These are phyloP conservation scores for Fusarium nisikadoi DNA, from an alignment of 2,329 filamentous ascomycete genomes.

Conservation along the genomic window DNA sequence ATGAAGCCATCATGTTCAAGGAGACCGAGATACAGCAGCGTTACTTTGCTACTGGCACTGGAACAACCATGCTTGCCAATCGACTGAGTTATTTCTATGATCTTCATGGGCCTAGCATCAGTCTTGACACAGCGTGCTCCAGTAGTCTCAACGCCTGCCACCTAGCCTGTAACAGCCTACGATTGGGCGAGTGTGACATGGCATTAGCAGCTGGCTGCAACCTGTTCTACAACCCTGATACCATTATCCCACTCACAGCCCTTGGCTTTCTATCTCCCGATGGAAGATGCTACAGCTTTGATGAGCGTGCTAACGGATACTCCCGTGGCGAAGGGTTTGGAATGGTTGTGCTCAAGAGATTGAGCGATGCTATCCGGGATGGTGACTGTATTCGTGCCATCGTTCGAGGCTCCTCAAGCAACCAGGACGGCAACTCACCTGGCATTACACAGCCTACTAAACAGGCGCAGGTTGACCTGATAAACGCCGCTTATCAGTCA, in stretches of 20 bases:
- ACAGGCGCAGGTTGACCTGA: conserved; percentile 2
- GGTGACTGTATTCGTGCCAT: conserved; percentile 5
- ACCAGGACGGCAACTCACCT: neutral
- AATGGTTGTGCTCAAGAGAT: neutral
- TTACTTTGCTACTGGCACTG: conserved; percentile 3
- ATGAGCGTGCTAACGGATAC: neutral
- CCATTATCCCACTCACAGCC: conserved; percentile 1
- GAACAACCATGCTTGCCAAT: conserved; percentile 10
- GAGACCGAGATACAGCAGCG: conserved; percentile 6
- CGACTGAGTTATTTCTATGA: conserved; percentile 10
- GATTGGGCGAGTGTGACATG: conserved; percentile 2
- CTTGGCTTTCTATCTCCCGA: conserved; percentile 3
- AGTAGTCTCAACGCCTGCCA: conserved; percentile 4
- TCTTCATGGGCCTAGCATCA: conserved; percentile 3
- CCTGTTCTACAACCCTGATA: conserved; percentile 4
- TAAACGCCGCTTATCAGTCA: neutral
- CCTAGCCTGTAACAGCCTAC: conserved; percentile 1
- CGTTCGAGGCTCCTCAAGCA: conserved; percentile 1
- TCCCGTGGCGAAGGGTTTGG: neutral
- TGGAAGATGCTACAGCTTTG: conserved; percentile 3
- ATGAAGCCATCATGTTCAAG: conserved; percentile 10
- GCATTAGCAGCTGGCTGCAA: conserved; percentile 5
- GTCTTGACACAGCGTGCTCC: conserved; percentile 3
- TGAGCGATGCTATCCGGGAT: conserved; percentile 4
- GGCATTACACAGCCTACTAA: conserved; percentile 3